Evolutionary conservation across 257 asterid genomes (phyloP).

Genomic region (Ilex asprella): DNA sequence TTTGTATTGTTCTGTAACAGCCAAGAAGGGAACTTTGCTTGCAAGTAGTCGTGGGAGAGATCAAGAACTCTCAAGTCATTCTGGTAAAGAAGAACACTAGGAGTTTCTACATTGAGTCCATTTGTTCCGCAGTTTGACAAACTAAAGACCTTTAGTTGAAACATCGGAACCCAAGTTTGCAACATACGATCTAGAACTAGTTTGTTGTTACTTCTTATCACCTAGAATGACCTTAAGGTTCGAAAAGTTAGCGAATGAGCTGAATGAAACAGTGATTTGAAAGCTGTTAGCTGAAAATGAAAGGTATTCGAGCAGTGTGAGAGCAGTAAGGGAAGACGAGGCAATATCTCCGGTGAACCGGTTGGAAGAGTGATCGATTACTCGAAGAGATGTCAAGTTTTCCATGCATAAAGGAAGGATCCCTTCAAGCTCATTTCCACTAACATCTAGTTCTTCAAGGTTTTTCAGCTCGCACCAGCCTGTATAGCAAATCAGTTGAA

Average conservation of each 20-base stretch:
- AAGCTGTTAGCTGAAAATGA: neutral
- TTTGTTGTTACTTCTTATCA: neutral
- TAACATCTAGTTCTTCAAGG: neutral
- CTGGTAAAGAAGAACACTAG: neutral
- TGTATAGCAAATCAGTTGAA: neutral
- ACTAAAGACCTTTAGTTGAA: neutral
- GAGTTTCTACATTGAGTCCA: neutral
- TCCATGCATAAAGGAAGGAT: slow-evolving; percentile 4
- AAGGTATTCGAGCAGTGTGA: neutral
- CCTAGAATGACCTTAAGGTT: neutral
- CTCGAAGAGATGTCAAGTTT: slow-evolving; percentile 9
- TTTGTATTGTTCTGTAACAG: neutral
- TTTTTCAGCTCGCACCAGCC: slow-evolving; percentile 8
- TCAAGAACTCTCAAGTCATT: slow-evolving; percentile 11
- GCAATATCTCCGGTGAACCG: neutral
- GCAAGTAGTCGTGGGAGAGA: neutral
- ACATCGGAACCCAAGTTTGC: neutral
- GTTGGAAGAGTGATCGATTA: accelerated
- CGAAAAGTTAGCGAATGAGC: neutral
- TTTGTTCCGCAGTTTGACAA: accelerated
- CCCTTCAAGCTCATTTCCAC: neutral
- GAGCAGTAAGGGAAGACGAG: neutral
- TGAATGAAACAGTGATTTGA: neutral
- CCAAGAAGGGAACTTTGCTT: slow-evolving; percentile 5
- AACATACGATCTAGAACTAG: neutral